Evolutionary conservation across 1,139 yeast species (phyloP), one percentile per base, ranked within the genome.

Genomic region (Blastobotrys elegans): DNA sequence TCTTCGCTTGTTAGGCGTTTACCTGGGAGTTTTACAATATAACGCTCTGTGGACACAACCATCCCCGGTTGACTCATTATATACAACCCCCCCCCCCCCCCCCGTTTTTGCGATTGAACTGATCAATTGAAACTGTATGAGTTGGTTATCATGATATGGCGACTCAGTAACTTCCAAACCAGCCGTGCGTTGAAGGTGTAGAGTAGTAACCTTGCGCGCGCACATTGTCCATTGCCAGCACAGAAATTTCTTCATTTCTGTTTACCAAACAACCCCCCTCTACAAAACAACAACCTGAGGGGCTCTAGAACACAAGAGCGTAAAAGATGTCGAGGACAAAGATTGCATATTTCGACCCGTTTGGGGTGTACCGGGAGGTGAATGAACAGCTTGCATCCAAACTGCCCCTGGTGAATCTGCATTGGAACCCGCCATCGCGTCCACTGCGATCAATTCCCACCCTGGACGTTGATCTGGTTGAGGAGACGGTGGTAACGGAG

Each of bases 311-410:
- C n/a, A n/a, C n/a, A n/a, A n/a, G n/a, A n/a, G n/a, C n/a, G n/a
- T n/a, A n/a, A n/a, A n/a, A n/a, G n/a, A 45, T 45, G 48, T 20
- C 53, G 36, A 59, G 53, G 45, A 61, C 80, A 3, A 61, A 64
- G 40, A 68, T 84, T 22, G 89, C 94, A 8, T 89, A 81, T 64
- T 88, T 85, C 64, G 97, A 92, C 62, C 97, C 97, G 0, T 85
- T 86, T 61, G 77, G 78, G 37, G 77, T 84, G 0, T 84, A 75
- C 58, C 75, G 79, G 1, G 66, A 69, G 41, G 65, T 89, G n/a
- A 64, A 74, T 52, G 65, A 70, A 2, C 82, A 77, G 32, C 65
- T 90, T 21, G 67, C 69, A 35, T 54, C 73, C 13, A 74, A 76
- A 49, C 70, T 86, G 2, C 90, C 88, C 2, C 69, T 90, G 34